These are phyloP conservation scores for Haplosporangium sp. DNA, from an alignment of 371 early-diverging fungal species.

Conservation along the genomic window DNA sequence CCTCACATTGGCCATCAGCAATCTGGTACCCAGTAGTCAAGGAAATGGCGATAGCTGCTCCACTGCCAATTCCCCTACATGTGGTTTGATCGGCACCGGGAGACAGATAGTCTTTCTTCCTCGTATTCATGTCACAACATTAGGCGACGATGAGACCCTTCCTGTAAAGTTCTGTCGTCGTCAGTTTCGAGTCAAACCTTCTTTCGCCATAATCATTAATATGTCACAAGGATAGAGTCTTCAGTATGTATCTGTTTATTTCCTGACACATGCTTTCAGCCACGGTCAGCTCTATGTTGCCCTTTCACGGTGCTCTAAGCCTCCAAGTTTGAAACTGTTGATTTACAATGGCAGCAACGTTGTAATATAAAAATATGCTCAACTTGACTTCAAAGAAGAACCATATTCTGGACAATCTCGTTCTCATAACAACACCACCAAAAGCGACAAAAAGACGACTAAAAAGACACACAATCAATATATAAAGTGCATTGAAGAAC, in stretches of 20 bases:
- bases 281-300: constrained; percentile 31
- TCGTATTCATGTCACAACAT: constrained; percentile 3
- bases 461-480: too few species aligned
- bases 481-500: too few species aligned
- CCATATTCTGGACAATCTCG: too few species aligned
- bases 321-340: too few species aligned
- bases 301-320: too few species aligned
- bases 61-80: constrained; percentile 1
- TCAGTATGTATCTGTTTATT: constrained; percentile 22
- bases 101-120: constrained; percentile 5
- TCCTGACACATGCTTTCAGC: constrained; percentile 14
- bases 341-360: too few species aligned
- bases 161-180: not conserved
- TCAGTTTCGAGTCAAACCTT: constrained; percentile 37
- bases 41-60: constrained; percentile 1
- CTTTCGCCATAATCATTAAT: constrained; percentile 16
- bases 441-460: too few species aligned
- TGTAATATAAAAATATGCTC: too few species aligned
- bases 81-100: constrained; percentile 10
- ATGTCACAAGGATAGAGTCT: constrained; percentile 41
- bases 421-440: too few species aligned
- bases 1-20: constrained; percentile 17
- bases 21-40: constrained; percentile 15
- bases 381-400: too few species aligned
- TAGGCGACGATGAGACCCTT: constrained; percentile 7